These are phyloP conservation scores for Monosporascus sp. DNA, from an alignment of 2,329 filamentous ascomycete genomes.

Conservation along the genomic window DNA sequence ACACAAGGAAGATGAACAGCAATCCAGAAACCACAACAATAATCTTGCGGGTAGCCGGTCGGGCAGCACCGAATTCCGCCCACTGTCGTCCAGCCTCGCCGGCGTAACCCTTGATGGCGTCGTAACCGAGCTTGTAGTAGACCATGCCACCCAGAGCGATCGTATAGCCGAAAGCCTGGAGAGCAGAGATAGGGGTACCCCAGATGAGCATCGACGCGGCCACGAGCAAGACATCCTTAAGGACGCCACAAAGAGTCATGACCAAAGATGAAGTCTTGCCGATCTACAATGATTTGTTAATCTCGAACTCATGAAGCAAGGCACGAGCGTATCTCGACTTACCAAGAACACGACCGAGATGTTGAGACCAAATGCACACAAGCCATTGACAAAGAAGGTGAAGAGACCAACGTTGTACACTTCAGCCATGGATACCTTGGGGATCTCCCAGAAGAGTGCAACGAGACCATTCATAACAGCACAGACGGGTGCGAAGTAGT, in stretches of 20 bases:
- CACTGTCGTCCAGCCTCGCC: constrained; percentile 69
- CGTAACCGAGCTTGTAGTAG: constrained; percentile 81
- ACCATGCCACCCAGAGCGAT: constrained; percentile 74
- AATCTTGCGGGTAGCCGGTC: constrained; percentile 73
- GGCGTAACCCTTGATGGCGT: constrained; percentile 77
- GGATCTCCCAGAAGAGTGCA: constrained; percentile 69
- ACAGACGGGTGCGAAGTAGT: constrained; percentile 85
- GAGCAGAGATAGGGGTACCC: constrained; percentile 65
- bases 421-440: constrained; percentile 62
- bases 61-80: constrained; percentile 77
- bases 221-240: constrained; percentile 84
- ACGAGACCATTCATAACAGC: constrained; percentile 74
- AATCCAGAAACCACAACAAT: constrained; percentile 61
- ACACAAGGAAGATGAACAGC: constrained; percentile 62
- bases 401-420: constrained; percentile 68
- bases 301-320: not conserved
- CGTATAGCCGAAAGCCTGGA: constrained; percentile 80
- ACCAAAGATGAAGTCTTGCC: constrained; percentile 83
- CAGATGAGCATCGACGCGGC: constrained; percentile 76
- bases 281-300: constrained; percentile 53
- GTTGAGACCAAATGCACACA: constrained; percentile 76
- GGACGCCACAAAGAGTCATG: constrained; percentile 79
- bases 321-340: constrained; percentile 32
- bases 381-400: constrained; percentile 69
- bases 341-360: constrained; percentile 83